Conservation (phyloP, 2,329 filamentous ascomycete species). For the Fusarium camptoceras region DNA sequence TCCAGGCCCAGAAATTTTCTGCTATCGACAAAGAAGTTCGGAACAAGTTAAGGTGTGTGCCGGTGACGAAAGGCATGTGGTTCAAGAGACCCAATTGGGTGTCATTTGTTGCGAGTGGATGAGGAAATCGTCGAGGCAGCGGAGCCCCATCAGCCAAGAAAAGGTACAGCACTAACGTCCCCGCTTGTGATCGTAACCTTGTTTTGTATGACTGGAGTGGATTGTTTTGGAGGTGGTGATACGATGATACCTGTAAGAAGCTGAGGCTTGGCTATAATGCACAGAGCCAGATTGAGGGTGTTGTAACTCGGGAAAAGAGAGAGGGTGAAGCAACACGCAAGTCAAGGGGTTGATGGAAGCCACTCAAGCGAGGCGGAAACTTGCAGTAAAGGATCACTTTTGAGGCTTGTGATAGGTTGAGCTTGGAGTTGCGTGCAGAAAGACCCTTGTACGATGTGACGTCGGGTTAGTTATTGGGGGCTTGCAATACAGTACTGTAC, state of each 20-base stretch:
- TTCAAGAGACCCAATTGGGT: slow-evolving; percentile 36
- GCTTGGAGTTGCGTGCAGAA: slow-evolving; percentile 15
- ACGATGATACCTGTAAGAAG: background rate
- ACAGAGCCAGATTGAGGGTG: slow-evolving; percentile 13
- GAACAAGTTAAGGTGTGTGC: slow-evolving; percentile 19
- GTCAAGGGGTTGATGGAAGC: slow-evolving; percentile 16
- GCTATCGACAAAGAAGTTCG: slow-evolving; percentile 8
- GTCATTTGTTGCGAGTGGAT: slow-evolving; percentile 28
- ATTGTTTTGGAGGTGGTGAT: slow-evolving; percentile 5
- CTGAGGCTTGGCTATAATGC: slow-evolving; percentile 31
- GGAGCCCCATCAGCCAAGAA: slow-evolving; percentile 27
- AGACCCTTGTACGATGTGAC: slow-evolving; percentile 37
- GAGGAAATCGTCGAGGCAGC: slow-evolving; percentile 34
- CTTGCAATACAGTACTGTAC: slow-evolving; percentile 1
- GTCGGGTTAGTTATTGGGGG: slow-evolving; percentile 23
- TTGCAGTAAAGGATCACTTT: slow-evolving; percentile 24
- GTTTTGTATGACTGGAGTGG: slow-evolving; percentile 2
- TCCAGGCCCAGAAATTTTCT: slow-evolving; percentile 10
- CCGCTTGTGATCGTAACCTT: slow-evolving; percentile 20
- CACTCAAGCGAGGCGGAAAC: slow-evolving; percentile 16
- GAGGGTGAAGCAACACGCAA: slow-evolving; percentile 14
- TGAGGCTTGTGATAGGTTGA: slow-evolving; percentile 30
- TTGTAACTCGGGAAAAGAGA: background rate
- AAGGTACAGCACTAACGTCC: slow-evolving; percentile 33
- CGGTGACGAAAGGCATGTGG: slow-evolving; percentile 33